These are phyloP conservation scores for Pterula multifida DNA, from an alignment of 1,284 basidiomycete species.

Conservation along the genomic window DNA sequence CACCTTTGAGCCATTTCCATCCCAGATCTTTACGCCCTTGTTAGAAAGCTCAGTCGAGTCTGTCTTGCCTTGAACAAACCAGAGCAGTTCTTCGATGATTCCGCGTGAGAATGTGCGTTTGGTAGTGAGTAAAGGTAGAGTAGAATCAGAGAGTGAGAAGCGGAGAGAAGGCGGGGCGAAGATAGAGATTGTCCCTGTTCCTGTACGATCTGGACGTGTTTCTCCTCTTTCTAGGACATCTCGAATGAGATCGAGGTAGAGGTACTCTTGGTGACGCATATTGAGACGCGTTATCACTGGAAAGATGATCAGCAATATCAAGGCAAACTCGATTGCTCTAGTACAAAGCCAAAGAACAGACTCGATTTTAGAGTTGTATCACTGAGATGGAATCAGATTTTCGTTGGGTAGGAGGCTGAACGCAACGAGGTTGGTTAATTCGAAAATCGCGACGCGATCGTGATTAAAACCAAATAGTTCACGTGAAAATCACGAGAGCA, in stretches of 20 bases:
- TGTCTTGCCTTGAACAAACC: slow-evolving; percentile 87
- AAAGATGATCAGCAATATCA: no score
- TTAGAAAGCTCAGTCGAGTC: slow-evolving; percentile 69
- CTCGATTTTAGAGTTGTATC: no score
- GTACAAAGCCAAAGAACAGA: no score
- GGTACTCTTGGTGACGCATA: slow-evolving; percentile 69
- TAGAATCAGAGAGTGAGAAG: slow-evolving; percentile 67
- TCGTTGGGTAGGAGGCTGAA: no score
- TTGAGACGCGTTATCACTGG: no score
- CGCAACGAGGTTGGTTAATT: no score
- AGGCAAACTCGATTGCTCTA: no score
- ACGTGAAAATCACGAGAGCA: no score
- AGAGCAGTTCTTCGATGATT: slow-evolving; percentile 89
- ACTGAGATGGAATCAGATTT: no score
- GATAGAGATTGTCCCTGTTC: slow-evolving; percentile 82
- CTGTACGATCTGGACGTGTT: slow-evolving; percentile 76
- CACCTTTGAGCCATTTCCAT: slow-evolving; percentile 85
- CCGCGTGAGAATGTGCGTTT: slow-evolving; percentile 91
- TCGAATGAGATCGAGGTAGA: slow-evolving; percentile 77
- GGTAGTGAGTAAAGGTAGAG: slow-evolving; percentile 86
- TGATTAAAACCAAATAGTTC: no score
- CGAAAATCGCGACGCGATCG: no score
- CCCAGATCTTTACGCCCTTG: slow-evolving; percentile 96
- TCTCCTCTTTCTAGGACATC: slow-evolving; percentile 69
- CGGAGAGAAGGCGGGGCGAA: slow-evolving; percentile 85